phyloP scores from a whole-genome alignment of 768 basidiomycete species.

The Termitomyces heimii region DNA sequence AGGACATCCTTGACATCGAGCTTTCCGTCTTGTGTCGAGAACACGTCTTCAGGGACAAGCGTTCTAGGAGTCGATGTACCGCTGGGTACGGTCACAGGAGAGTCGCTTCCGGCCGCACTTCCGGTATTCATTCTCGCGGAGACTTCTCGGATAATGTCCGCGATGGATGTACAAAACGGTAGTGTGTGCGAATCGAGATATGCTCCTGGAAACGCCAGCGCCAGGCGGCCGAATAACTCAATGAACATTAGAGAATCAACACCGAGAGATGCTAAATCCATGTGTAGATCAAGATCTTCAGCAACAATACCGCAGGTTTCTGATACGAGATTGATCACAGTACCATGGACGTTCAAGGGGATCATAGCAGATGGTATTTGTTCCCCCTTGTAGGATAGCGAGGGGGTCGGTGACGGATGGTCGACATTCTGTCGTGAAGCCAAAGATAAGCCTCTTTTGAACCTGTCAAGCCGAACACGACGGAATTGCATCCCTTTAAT shows the following conservation, averaged over 20 bases:
- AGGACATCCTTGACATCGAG: constrained; percentile 32
- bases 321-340: constrained; percentile 32
- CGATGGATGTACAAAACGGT: constrained; percentile 27
- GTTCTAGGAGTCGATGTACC: constrained; percentile 30
- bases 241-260: constrained; percentile 63
- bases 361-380: background rate
- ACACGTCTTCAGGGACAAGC: constrained; percentile 30
- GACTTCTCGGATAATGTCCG: constrained; percentile 28
- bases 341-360: constrained; percentile 12
- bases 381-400: background rate
- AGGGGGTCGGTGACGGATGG: background rate
- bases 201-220: constrained; percentile 25
- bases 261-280: constrained; percentile 47
- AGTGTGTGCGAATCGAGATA: constrained; percentile 25
- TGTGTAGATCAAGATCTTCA: constrained; percentile 25
- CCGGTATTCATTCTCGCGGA: constrained; percentile 8
- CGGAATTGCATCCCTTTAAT: constrained; percentile 56
- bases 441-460: constrained; percentile 39
- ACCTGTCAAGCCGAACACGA: constrained; percentile 41
- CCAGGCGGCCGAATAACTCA: constrained; percentile 40
- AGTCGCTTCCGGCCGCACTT: background rate
- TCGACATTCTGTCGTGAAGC: constrained; percentile 18
- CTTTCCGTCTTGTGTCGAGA: constrained; percentile 14
- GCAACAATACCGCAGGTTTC: constrained; percentile 35
- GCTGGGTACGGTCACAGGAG: constrained; percentile 13